Evolutionary conservation across 208 protist genomes (phyloP).

Genomic region (Sergeia podlipaevii): DNA sequence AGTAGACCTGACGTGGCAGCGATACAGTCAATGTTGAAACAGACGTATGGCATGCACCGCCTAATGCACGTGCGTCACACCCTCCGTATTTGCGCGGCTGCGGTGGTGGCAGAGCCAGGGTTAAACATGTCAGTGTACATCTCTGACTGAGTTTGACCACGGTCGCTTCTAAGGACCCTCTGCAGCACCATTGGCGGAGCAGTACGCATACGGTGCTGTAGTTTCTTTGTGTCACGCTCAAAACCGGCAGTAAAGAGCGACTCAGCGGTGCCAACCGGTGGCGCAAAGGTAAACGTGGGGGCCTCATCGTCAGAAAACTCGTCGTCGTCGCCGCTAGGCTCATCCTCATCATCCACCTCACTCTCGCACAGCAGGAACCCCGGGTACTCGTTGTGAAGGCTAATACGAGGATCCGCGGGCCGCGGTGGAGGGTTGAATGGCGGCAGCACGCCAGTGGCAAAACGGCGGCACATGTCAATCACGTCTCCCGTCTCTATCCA

Average conservation of each 20-base stretch:
- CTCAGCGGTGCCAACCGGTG: slow-evolving; percentile 77
- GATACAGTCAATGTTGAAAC: no score
- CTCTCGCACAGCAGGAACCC: slow-evolving; percentile 88
- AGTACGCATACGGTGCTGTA: slow-evolving; percentile 87
- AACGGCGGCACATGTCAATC: slow-evolving; percentile 86
- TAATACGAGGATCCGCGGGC: slow-evolving; percentile 85
- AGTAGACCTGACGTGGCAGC: no score
- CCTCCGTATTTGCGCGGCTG: no score
- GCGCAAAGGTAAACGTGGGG: slow-evolving; percentile 83
- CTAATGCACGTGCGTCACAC: no score
- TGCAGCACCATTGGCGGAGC: slow-evolving; percentile 80
- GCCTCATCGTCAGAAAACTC: slow-evolving; percentile 91
- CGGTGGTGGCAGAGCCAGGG: neutral
- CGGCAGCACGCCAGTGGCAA: slow-evolving; percentile 50
- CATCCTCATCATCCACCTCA: slow-evolving; percentile 84
- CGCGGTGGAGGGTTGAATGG: slow-evolving; percentile 84
- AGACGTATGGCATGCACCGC: no score
- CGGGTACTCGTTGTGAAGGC: slow-evolving; percentile 82
- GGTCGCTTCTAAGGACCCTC: slow-evolving; percentile 69
- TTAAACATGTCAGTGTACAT: slow-evolving; percentile 54
- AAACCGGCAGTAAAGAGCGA: slow-evolving; percentile 87
- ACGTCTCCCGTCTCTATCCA: slow-evolving; percentile 93
- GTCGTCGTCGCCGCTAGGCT: slow-evolving; percentile 77
- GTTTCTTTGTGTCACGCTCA: slow-evolving; percentile 78
- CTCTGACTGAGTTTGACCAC: slow-evolving; percentile 64